Conservation (phyloP, 257 asterid genomes). For the Capsicum pubescens region DNA sequence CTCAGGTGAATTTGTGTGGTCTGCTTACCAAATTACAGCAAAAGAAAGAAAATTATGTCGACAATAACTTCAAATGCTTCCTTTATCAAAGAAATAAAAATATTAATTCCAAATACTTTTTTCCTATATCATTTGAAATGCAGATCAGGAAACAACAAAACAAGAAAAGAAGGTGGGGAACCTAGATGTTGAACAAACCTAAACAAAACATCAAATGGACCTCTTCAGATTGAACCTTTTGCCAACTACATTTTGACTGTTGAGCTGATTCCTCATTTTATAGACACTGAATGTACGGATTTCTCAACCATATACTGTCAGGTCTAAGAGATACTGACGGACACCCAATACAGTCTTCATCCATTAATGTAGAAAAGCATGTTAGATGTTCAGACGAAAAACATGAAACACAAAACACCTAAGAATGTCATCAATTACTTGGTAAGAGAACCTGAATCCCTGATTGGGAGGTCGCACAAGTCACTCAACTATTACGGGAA, state of each 20-base stretch:
- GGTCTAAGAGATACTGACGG: background rate
- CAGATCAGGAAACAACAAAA: background rate
- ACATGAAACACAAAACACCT: background rate
- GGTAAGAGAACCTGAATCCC: conserved; percentile 12
- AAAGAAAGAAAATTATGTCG: background rate
- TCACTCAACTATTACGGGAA: background rate
- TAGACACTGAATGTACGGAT: background rate
- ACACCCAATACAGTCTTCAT: background rate
- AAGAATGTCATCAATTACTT: background rate
- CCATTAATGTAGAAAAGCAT: background rate
- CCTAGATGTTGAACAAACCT: background rate
- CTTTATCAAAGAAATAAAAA: background rate
- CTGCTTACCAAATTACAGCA: conserved; percentile 4
- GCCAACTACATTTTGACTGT: background rate
- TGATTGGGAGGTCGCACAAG: background rate
- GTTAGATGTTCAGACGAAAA: conserved; percentile 2
- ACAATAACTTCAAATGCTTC: conserved; percentile 11
- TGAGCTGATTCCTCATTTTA: background rate
- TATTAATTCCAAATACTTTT: background rate
- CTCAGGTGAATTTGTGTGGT: background rate
- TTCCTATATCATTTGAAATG: background rate
- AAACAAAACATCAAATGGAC: background rate
- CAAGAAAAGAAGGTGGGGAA: background rate
- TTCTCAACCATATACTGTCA: background rate
- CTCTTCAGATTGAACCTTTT: conserved; percentile 8